Evolutionary conservation across 371 early-diverging fungal genomes (phyloP).

Genomic region (Mucor lusitanicus): DNA sequence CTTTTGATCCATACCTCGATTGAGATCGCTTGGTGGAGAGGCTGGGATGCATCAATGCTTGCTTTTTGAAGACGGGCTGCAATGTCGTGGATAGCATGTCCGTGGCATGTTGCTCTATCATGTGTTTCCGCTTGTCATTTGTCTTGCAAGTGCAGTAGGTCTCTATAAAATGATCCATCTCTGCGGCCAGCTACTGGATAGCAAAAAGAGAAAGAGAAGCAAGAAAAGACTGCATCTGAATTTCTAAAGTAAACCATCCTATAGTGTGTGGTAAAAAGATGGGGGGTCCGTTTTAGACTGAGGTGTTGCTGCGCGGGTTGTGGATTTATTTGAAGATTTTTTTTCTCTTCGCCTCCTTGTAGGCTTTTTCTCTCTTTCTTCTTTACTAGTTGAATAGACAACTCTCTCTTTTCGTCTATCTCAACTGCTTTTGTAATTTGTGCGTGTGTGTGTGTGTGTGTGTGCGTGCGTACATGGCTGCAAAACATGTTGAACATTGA

Average conservation of each 20-base stretch:
- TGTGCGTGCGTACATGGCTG: not conserved
- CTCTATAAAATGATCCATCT: conserved; percentile 7
- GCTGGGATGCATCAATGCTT: conserved; percentile 15
- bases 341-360: not conserved
- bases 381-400: not conserved
- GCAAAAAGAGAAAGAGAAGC: too few species aligned
- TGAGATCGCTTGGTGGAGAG: conserved; percentile 7
- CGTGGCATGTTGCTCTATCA: conserved; percentile 12
- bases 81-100: conserved; percentile 19
- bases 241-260: too few species aligned
- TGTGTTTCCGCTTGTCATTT: conserved; percentile 12
- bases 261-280: too few species aligned
- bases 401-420: not conserved
- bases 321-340: conserved; percentile 3
- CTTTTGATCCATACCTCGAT: conserved; percentile 22
- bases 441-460: not conserved
- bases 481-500: not conserved
- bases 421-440: not conserved
- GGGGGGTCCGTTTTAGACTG: not conserved
- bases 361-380: not conserved
- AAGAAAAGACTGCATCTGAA: too few species aligned
- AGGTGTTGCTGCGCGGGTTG: not conserved
- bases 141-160: conserved; percentile 9
- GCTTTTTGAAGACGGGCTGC: conserved; percentile 21
- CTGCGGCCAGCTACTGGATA: too few species aligned